phyloP scores from a whole-genome alignment of 257 asterid genomes.

The Solanum etuberosum region DNA sequence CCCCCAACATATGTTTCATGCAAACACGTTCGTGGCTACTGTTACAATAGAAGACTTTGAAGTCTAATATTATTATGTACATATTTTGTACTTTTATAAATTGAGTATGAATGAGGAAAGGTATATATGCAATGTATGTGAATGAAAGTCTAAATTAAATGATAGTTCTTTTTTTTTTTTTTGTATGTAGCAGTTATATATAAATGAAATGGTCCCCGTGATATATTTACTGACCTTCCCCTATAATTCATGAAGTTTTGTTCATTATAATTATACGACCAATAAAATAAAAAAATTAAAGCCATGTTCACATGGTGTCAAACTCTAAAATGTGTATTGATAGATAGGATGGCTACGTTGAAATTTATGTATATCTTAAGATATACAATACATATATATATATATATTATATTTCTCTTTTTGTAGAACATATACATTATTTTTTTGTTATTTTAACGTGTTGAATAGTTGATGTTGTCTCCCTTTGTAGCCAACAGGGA shows the following conservation, averaged over 20 bases:
- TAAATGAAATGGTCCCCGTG: slow-evolving; percentile 6
- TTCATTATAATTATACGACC: background rate
- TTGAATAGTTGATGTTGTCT: background rate
- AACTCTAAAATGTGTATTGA: background rate
- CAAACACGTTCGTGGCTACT: background rate
- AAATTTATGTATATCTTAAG: background rate
- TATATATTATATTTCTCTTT: background rate
- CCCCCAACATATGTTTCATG: background rate
- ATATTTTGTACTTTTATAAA: background rate
- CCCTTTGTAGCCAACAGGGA: background rate
- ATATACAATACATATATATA: background rate
- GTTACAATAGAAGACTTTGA: background rate
- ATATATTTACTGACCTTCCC: background rate
- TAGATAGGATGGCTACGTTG: background rate
- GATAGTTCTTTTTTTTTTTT: background rate
- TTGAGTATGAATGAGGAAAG: background rate
- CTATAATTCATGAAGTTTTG: background rate
- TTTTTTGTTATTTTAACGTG: background rate
- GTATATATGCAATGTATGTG: background rate
- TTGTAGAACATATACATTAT: background rate
- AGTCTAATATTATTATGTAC: background rate
- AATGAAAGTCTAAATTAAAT: background rate
- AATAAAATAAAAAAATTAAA: background rate
- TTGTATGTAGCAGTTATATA: background rate
- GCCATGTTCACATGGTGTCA: background rate